Evolutionary conservation across 2,329 filamentous ascomycete species (phyloP).

Genomic region (Aspergillus fumigatus): DNA sequence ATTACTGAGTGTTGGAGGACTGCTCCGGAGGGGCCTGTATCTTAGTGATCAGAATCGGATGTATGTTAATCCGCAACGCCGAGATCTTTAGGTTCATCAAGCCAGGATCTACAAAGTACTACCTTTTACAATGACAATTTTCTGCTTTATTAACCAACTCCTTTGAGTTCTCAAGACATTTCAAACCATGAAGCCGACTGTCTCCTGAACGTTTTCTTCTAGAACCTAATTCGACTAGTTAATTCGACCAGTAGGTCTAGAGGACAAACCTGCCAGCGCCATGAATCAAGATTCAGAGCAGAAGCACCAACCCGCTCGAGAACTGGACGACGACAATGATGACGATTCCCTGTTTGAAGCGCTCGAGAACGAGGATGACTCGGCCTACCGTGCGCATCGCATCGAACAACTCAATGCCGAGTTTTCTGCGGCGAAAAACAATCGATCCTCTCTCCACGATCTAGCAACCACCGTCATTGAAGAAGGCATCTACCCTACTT

Average conservation of each 20-base stretch:
- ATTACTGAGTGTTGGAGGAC: too few species aligned
- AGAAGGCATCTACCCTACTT: constrained; percentile 32
- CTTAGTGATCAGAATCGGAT: too few species aligned
- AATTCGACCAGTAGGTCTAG: background rate
- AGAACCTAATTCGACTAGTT: background rate
- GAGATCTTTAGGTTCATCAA: too few species aligned
- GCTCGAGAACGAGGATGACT: constrained; percentile 51
- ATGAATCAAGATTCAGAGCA: constrained; percentile 27
- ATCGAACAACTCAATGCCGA: constrained; percentile 58
- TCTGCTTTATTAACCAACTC: background rate
- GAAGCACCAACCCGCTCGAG: constrained; percentile 13
- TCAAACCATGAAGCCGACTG: background rate
- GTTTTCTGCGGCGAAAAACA: constrained; percentile 45
- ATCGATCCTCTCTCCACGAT: constrained; percentile 19
- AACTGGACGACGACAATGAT: constrained; percentile 45
- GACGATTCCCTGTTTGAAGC: constrained; percentile 58
- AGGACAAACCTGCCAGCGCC: constrained; percentile 4
- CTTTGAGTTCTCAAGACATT: background rate
- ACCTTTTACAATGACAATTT: background rate
- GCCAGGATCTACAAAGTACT: too few species aligned
- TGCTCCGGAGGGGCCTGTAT: too few species aligned
- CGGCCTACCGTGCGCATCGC: constrained; percentile 52
- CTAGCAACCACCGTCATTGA: constrained; percentile 17
- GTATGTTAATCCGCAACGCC: too few species aligned
- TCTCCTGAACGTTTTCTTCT: background rate